Conservation (phyloP, 208 protist genomes). For the Blastocrithidia nonstop region DNA sequence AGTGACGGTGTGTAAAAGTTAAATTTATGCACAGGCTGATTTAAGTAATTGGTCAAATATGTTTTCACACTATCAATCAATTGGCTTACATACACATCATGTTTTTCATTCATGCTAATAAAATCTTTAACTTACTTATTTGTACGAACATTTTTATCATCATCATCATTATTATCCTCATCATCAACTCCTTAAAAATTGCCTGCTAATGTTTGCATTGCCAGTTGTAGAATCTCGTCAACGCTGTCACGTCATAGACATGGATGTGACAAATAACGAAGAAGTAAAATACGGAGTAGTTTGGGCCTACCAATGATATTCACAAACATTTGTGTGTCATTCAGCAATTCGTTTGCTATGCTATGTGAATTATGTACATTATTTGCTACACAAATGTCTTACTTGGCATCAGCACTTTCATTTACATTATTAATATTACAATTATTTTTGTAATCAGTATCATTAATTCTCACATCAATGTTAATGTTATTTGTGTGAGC, state of each 20-base stretch:
- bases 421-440: background rate
- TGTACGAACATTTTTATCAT: background rate
- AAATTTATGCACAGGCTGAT: background rate
- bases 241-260: conserved; percentile 19
- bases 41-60: background rate
- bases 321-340: conserved; percentile 1
- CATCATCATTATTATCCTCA: background rate
- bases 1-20: background rate
- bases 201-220: conserved; percentile 2
- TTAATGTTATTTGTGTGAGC: background rate
- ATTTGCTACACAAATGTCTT: background rate
- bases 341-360: background rate
- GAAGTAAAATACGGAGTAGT: conserved; percentile 20
- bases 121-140: background rate
- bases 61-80: background rate
- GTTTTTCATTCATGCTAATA: too few species aligned
- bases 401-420: background rate
- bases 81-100: too few species aligned
- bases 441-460: background rate
- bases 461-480: background rate
- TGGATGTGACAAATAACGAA: conserved; percentile 8
- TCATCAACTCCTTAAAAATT: background rate
- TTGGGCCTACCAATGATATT: conserved; percentile 23
- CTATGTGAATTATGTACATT: background rate
- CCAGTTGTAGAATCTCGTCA: conserved; percentile 13